These are phyloP conservation scores for Phyllosticta capitalensis DNA, from an alignment of 2,329 filamentous ascomycete species.

Conservation along the genomic window DNA sequence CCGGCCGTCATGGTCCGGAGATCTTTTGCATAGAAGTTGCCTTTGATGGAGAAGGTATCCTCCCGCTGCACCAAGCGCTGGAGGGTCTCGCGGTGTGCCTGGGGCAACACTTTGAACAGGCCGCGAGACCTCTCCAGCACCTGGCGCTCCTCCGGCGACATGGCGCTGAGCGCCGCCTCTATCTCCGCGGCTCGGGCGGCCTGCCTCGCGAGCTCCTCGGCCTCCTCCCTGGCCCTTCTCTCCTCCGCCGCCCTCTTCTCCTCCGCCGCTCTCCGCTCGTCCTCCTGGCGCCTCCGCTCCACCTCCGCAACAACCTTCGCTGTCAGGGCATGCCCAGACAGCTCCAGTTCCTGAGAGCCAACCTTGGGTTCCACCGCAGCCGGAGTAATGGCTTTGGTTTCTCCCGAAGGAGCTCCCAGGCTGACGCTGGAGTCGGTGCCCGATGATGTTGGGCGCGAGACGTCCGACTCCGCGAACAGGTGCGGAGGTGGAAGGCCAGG, in stretches of 20 bases:
- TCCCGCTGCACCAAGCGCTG: not conserved
- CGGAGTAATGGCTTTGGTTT: not conserved
- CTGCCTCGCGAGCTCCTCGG: not conserved
- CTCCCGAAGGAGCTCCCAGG: not conserved
- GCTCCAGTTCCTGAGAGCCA: not conserved
- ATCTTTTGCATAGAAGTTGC: not conserved
- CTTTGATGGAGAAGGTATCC: not conserved
- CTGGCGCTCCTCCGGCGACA: not conserved
- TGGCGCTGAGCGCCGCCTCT: not conserved
- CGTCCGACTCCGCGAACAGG: not conserved
- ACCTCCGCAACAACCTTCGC: not conserved
- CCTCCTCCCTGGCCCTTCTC: not conserved
- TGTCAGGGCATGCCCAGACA: not conserved
- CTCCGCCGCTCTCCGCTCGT: not conserved
- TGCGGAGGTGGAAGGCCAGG: not conserved
- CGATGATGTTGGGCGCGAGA: not conserved
- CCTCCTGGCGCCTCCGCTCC: not conserved
- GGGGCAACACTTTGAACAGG: not conserved
- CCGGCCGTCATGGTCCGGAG: not conserved
- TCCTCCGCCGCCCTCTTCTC: not conserved
- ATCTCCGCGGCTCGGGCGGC: not conserved
- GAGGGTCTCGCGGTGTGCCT: not conserved
- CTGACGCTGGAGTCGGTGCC: not conserved
- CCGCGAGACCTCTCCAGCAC: not conserved
- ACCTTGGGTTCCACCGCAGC: not conserved